Evolutionary conservation across 2,329 filamentous ascomycete species (phyloP).

Genomic region (Pseudogymnoascus sp.): DNA sequence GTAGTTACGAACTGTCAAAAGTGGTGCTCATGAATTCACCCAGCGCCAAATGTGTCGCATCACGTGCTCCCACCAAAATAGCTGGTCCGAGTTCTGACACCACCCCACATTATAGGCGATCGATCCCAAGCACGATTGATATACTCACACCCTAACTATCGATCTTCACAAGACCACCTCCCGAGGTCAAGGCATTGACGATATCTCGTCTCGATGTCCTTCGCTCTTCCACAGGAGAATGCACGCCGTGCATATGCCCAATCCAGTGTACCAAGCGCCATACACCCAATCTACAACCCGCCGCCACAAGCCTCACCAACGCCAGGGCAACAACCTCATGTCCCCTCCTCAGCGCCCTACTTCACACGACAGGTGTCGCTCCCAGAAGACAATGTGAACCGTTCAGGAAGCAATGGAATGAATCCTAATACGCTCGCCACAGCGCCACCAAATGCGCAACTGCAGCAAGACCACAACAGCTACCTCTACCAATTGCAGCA

Average conservation of each 20-base stretch:
- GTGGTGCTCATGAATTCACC: not conserved
- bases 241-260: slow-evolving; percentile 9
- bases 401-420: slow-evolving; percentile 2
- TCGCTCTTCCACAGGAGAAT: slow-evolving; percentile 8
- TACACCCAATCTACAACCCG: slow-evolving; percentile 6
- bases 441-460: not conserved
- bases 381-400: not conserved
- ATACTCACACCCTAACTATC: slow-evolving; percentile 8
- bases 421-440: slow-evolving; percentile 4
- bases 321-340: slow-evolving; percentile 1
- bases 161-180: slow-evolving; percentile 5
- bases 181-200: slow-evolving; percentile 5
- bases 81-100: slow-evolving; percentile 3
- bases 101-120: slow-evolving; percentile 8
- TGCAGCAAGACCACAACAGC: slow-evolving; percentile 5
- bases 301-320: not conserved
- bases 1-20: not conserved
- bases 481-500: slow-evolving; percentile 7
- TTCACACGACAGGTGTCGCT: slow-evolving; percentile 1
- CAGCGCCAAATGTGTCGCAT: not conserved
- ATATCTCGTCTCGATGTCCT: slow-evolving; percentile 7
- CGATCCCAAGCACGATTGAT: slow-evolving; percentile 7
- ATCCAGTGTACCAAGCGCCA: not conserved
- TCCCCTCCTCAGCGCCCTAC: not conserved
- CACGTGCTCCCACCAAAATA: not conserved